Evolutionary conservation across 78 protist species (phyloP), one percentile per base, ranked within the genome.

Genomic region (Dictyostelium firmibasis): DNA sequence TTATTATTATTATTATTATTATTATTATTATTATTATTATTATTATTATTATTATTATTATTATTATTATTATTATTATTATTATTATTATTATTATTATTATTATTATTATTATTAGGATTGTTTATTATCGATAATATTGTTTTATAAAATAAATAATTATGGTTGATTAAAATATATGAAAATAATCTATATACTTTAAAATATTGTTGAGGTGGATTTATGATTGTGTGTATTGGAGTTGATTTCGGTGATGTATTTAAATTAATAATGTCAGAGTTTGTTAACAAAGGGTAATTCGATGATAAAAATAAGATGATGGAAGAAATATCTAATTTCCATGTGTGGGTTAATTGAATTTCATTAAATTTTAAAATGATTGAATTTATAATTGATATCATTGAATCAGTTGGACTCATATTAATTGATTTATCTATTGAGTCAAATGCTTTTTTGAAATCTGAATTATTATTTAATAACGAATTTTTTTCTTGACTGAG

Each of bases 161-260:
- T 36, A 47, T 79, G 84, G 47, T 79, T 79, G 4, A 44, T 38
- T 25, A 47, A 9, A 11, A 79, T 33, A 79, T 79, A 79, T 27
- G 62, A 44, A 44, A 79, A 47, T 44, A 79, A 16, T 79, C 84
- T 44, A 47, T 79, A 79, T 9, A 33, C 25, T 79, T 47, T 79
- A 29, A 44, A 79, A 44, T 43, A 44, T 1, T 44, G 29, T 79
- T 79, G 84, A 25, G 84, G 84, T 27, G 57, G 60, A 31, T 29
- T 72, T 29, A 41, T 1, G 3, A 72, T 27, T 33, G 38, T 13
- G 27, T 3, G 3, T 25, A 23, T 3, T 4, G 3, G 27, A 8
- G 25, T 18, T 23, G 83, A 41, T 76, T 8, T 4, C 7, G 41
- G 33, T 3, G 33, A 23, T 11, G 3, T 1, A 20, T 57, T 57